phyloP scores from a whole-genome alignment of 2,329 filamentous ascomycete genomes.

The Fusarium mexicanum region DNA sequence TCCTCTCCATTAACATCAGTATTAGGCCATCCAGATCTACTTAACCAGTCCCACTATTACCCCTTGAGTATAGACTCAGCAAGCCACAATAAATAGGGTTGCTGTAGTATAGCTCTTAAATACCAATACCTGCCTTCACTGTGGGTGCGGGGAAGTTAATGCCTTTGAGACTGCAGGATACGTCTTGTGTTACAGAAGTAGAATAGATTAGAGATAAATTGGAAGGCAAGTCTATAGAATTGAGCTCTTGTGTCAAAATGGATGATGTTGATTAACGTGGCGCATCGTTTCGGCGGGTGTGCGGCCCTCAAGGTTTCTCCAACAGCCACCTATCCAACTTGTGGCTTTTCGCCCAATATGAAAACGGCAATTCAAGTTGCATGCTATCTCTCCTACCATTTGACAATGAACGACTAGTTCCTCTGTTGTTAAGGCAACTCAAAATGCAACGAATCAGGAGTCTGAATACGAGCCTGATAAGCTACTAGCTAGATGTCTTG shows the following conservation, averaged over 20 bases:
- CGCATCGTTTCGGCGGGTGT: not conserved
- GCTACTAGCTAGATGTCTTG: not conserved
- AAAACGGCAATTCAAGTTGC: not conserved
- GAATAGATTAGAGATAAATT: no score
- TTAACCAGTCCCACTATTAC: accelerated
- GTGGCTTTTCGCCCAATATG: not conserved
- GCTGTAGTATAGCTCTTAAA: no score
- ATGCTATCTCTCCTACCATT: not conserved
- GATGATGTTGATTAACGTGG: no score
- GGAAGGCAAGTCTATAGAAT: accelerated
- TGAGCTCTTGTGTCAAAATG: accelerated
- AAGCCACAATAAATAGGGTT: no score
- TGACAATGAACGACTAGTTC: accelerated
- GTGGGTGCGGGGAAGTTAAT: no score
- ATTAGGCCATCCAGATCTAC: no score
- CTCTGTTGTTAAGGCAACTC: not conserved
- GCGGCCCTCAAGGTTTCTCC: not conserved
- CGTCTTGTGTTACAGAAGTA: no score
- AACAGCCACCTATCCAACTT: not conserved
- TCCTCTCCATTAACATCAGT: no score
- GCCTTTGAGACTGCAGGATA: no score
- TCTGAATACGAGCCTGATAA: not conserved
- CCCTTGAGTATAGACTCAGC: no score
- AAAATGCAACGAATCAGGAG: not conserved
- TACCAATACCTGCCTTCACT: no score